Evolutionary conservation across 305 asterid species (phyloP), one percentile per base, ranked within the genome.

Genomic region (Salvia sclarea): DNA sequence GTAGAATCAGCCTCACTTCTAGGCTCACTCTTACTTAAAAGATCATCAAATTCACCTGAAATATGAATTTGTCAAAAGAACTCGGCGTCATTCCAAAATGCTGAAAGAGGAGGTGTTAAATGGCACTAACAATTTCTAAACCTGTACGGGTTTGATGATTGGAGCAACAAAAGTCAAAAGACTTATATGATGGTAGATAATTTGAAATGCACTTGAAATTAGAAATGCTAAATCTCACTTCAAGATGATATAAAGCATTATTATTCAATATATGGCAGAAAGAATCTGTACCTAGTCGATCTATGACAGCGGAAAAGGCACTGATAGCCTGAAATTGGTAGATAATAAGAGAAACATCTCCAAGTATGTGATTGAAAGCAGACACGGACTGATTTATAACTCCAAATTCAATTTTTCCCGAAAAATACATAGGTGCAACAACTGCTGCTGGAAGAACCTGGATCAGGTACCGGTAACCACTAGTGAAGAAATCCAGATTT

Each of bases 391-490:
- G 97, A 80, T 88, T 92, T 70, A 92, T 88, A 47, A 92, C 97
- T 74, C 98, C 98, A 86, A 92, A 90, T 72, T 92, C 98, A 69
- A 90, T 88, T 84, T 90, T 92, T 21, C 98, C 98, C 60, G 98
- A 85, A 83, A 92, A 92, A 76, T 82, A 92, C 97, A 92, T 90
- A 33, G 98, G 98, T 48, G 97, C 98, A 66, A 92, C 96, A 73
- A 92, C 97, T 45, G 98, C 98, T 45, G 94, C 98, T 47, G 98
- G 98, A 78, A 92, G 97, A 81, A 90, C 80, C 80, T 90, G 98
- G 76, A 92, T 92, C 77, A 92, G 85, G 76, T 90, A 90, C 55
- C 96, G 86, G 71, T 92, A 92, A 59, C 97, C 98, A 76, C 4
- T 88, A 76, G 98, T 92, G 86, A 92, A 92, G 90, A 92, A 92